Base-by-base conservation (phyloP, 805 yeast genomes). In the Wickerhamiella azymoides region DNA sequence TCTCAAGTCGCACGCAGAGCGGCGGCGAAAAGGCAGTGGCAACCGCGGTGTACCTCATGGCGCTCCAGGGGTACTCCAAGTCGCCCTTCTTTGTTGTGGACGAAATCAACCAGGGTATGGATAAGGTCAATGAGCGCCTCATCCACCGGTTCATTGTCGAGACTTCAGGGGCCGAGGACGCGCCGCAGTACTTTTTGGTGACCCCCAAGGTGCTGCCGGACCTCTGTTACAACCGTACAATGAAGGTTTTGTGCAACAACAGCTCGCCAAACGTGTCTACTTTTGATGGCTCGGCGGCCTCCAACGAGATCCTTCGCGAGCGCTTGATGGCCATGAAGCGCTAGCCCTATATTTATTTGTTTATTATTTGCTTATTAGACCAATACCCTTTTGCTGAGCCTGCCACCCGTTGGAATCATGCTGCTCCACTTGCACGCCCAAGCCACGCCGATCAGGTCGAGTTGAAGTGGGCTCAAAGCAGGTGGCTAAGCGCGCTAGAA, bases 61-160 rank as follows among this genome's bases (percentile, higher is more conserved):
- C 97, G 1, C 67, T 92, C 51, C 99, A 92, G 64, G 89, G 86
- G 10, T 70, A 82, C 47, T 79, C 96, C 0, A 72, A 73, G 25
- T 84, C 96, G 0, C 97, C 98, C 9, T 85, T 92, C 57, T 70
- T 97, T 58, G 88, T 89, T 2, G 96, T 92, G 7, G 99, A 92
- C 64, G 99, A 92, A 67, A 93, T 92, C 51, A 92, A 92, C 60
- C 99, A 92, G 65, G 99, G 98, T 53, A 88, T 92, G 97, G 99
- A 92, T 64, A 82, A 93, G 10, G 75, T 75, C 49, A 92, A 92
- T 58, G 98, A 92, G 62, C 74, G 88, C 50, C 70, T 76, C 65
- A 88, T 92, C 2, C 96, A 89, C 59, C 73, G 75, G 50, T 75
- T 84, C 50, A 78, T 92, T 71, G 95, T 89, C 1, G 77, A 81